phyloP scores from a whole-genome alignment of 129 eudicot species.

The Pulicaria dysenterica region DNA sequence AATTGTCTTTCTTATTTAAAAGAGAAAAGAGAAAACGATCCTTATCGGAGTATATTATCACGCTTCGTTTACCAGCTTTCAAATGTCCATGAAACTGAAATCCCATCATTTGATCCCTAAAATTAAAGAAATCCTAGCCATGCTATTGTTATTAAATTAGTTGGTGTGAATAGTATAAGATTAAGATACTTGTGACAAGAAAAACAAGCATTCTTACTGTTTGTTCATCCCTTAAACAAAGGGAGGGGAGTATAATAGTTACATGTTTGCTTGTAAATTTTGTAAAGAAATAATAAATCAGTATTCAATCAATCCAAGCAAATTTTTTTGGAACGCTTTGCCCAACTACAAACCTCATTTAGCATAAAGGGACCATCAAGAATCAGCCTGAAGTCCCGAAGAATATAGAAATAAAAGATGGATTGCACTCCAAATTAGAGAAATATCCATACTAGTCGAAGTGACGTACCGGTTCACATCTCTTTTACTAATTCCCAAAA shows the following conservation, averaged over 20 bases:
- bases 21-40: conserved; percentile 70
- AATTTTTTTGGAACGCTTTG: no score
- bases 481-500: no score
- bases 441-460: no score
- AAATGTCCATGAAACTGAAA: conserved; percentile 60
- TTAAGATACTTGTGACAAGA: background rate
- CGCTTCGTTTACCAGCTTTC: conserved; percentile 57
- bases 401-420: no score
- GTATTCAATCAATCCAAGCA: no score
- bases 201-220: background rate
- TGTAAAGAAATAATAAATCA: no score
- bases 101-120: conserved; percentile 68
- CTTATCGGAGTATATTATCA: conserved; percentile 66
- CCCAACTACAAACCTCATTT: no score
- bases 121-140: background rate
- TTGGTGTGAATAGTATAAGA: background rate
- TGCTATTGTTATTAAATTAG: background rate
- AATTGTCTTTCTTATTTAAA: conserved; percentile 61
- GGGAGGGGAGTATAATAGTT: background rate
- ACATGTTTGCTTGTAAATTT: no score
- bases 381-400: no score
- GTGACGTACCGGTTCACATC: no score
- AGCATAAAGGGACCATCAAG: no score
- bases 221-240: background rate
- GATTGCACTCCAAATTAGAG: no score